Evolutionary conservation across 352 stramenopile species (phyloP), one percentile per base, ranked within the genome.

Genomic region (Globisporangium canariense): DNA sequence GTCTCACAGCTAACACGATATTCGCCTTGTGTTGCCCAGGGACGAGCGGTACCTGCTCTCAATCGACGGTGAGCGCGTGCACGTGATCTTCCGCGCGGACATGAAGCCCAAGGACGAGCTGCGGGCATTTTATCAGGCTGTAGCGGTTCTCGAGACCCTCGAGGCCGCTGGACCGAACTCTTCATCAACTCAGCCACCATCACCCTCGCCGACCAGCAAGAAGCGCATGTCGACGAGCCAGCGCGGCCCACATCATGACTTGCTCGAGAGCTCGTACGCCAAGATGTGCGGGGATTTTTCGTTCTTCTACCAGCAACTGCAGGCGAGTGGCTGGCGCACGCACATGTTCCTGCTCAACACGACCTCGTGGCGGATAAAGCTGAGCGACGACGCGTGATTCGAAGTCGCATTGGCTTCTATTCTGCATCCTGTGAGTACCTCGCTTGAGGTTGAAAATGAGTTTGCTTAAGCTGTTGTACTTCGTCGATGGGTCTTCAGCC

Each of bases 301-400:
- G 47, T 80, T 86, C 51, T 90, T 89, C 69, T 72, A 75, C 41
- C 78, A 89, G 72, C 67, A 84, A 9, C 65, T 90, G 25, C 67
- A 90, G 60, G 75, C 75, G 61, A 83, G 74, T 40, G 78, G 81
- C 20, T 90, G 81, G 81, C 78, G 78, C 36, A 89, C 78, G 38
- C 81, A 90, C 71, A 85, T 89, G 76, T 88, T 86, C 67, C 63
- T 90, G 62, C 70, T 90, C 28, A 88, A 87, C 60, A 88, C 78
- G 14, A 74, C 76, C 25, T 64, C 78, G 55, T 90, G 79, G 81
- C 77, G 81, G 38, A 83, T 90, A 62, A 87, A 88, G 64, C 43
- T 88, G n/a, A 78, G 41, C 41, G 41, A 59, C 45, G 62, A 71
- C 14, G 62, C 60, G 32, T 86, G 70, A 70, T 52, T 52, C 43